A percentile compares a stretch with the other conserved stretches of the same genome.
Evolutionary conservation across 305 asterid genomes (phyloP).

Genomic region (Coffea humblotiana): DNA sequence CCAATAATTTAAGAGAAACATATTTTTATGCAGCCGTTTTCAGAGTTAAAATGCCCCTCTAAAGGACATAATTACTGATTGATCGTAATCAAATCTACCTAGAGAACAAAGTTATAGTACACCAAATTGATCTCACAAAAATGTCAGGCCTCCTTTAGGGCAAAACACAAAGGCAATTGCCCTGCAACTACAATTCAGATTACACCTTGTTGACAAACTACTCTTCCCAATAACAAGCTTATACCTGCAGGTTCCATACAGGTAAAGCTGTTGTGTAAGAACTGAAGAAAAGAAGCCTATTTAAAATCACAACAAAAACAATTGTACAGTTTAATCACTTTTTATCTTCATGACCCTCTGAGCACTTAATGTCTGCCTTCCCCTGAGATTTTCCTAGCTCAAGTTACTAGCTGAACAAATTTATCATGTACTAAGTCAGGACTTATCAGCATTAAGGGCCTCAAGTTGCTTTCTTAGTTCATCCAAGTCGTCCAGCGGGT

Average conservation of each 20-base stretch:
- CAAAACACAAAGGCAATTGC: neutral
- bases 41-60: too few species aligned
- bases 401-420: neutral
- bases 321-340: neutral
- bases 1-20: too few species aligned
- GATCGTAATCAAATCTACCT: too few species aligned
- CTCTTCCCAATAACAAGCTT: neutral
- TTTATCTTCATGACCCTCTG: neutral
- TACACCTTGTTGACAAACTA: too few species aligned
- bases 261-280: neutral
- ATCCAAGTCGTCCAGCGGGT: slow-evolving; percentile 61
- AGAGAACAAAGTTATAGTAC: neutral
- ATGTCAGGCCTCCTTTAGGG: neutral
- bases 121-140: neutral
- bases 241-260: neutral
- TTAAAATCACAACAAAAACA: too few species aligned
- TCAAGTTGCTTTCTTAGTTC: slow-evolving; percentile 78
- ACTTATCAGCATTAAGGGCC: slow-evolving; percentile 65
- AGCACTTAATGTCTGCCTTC: neutral
- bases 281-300: too few species aligned
- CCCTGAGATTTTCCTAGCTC: neutral
- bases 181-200: neutral
- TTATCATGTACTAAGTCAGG: neutral
- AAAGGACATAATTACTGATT: too few species aligned
- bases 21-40: too few species aligned